Conservation (phyloP, 805 yeast species). For the Wickerhamomyces mucosus region DNA sequence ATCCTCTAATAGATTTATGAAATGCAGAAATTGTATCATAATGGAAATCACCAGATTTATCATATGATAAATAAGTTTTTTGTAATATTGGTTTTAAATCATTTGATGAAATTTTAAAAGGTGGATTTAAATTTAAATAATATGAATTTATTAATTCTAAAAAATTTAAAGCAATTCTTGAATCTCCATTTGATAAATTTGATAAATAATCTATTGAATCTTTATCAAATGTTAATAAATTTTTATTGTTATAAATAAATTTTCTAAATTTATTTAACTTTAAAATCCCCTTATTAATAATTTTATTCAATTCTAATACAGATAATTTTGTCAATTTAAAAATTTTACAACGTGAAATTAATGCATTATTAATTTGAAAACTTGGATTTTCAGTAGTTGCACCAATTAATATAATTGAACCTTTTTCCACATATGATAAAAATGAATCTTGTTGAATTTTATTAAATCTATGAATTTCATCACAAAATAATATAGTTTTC, state of each 20-base stretch:
- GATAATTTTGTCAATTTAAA: slow-evolving; percentile 54
- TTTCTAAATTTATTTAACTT: slow-evolving; percentile 52
- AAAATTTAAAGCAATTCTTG: slow-evolving; percentile 72
- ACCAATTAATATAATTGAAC: slow-evolving; percentile 75
- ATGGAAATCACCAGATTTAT: slow-evolving; percentile 83
- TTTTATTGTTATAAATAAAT: slow-evolving; percentile 33
- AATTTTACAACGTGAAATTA: slow-evolving; percentile 76
- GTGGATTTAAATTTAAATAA: slow-evolving; percentile 15
- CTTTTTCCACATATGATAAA: slow-evolving; percentile 76
- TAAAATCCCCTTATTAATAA: slow-evolving; percentile 50
- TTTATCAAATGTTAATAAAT: slow-evolving; percentile 41
- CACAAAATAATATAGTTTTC: slow-evolving; percentile 70
- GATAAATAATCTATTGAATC: slow-evolving; percentile 61
- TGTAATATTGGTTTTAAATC: slow-evolving; percentile 31
- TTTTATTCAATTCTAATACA: slow-evolving; percentile 36
- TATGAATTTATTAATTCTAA: slow-evolving; percentile 65
- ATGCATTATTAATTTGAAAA: slow-evolving; percentile 70
- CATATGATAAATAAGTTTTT: slow-evolving; percentile 59
- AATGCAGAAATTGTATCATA: slow-evolving; percentile 94
- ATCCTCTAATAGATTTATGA: slow-evolving; percentile 87
- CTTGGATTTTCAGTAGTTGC: slow-evolving; percentile 98
- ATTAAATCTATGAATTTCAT: slow-evolving; percentile 86
- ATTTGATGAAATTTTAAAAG: slow-evolving; percentile 3
- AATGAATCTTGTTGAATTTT: slow-evolving; percentile 84
- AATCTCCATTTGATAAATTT: slow-evolving; percentile 78